A percentile compares a stretch with the other conserved stretches of the same genome.
Evolutionary conservation across 305 asterid genomes (phyloP).

Genomic region (Fraxinus xanthoxyloides): DNA sequence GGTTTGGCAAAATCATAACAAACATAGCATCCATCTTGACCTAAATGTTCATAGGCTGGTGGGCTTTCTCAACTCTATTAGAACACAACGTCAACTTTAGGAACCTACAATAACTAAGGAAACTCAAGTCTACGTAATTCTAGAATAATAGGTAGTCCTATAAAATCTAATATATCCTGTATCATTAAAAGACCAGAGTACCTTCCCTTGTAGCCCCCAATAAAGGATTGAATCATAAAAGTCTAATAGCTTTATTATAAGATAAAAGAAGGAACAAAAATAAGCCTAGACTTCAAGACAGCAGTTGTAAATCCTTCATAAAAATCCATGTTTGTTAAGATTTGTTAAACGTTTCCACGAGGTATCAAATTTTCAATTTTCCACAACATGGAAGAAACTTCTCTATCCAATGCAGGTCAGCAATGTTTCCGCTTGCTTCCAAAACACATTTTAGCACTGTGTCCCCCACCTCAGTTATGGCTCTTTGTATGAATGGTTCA

Average conservation of each 20-base stretch:
- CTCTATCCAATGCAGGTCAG: slow-evolving; percentile 24
- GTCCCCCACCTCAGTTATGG: slow-evolving; percentile 25
- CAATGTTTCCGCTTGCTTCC: slow-evolving; percentile 24
- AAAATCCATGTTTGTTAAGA: slow-evolving; percentile 11
- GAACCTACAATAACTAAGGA: slow-evolving; percentile 3
- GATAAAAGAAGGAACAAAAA: slow-evolving; percentile 10
- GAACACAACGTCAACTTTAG: neutral
- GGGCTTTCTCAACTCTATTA: neutral
- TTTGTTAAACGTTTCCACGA: slow-evolving; percentile 1
- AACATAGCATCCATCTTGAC: slow-evolving; percentile 3
- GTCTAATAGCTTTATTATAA: neutral
- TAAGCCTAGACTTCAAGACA: slow-evolving; percentile 3
- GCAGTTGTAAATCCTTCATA: slow-evolving; percentile 18
- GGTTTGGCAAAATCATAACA: neutral
- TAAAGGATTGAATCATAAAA: neutral
- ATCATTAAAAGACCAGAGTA: neutral
- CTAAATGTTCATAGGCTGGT: neutral
- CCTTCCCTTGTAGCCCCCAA: neutral
- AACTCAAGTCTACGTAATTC: neutral
- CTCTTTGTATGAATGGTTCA: slow-evolving; percentile 25
- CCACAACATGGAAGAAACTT: slow-evolving; percentile 12
- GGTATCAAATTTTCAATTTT: slow-evolving; percentile 1
- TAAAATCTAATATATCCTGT: slow-evolving; percentile 11
- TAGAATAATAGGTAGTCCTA: neutral
- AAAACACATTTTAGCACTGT: slow-evolving; percentile 22